Percentiles rank a stretch among this genome's conserved stretches.
These are phyloP conservation scores for Wickerhamiella dianesei DNA, from an alignment of 805 yeast genomes.

Conservation along the genomic window DNA sequence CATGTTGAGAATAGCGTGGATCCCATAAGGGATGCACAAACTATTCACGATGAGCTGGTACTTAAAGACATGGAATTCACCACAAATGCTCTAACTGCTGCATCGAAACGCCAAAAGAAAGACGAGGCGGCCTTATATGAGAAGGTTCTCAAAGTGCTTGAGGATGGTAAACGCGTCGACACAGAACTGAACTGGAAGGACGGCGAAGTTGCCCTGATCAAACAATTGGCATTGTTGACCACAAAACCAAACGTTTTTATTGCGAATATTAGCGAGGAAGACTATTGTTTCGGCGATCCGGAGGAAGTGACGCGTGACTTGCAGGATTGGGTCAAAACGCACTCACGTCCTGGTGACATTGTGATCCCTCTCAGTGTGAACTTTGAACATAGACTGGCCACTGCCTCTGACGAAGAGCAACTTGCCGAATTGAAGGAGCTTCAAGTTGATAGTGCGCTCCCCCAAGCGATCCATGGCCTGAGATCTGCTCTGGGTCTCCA, in stretches of 20 bases:
- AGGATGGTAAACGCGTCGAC: constrained; percentile 48
- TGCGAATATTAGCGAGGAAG: constrained; percentile 59
- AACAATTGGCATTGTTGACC: constrained; percentile 55
- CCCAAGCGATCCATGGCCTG: constrained; percentile 52
- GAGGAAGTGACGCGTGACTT: constrained; percentile 35
- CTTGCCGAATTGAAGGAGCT: constrained; percentile 21
- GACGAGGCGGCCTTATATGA: constrained; percentile 24
- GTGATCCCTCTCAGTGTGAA: constrained; percentile 61
- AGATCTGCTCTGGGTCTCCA: constrained; percentile 55
- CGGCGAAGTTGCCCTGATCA: constrained; percentile 31
- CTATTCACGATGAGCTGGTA: constrained; percentile 51
- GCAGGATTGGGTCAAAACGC: constrained; percentile 48
- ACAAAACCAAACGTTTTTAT: constrained; percentile 80
- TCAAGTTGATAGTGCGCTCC: constrained; percentile 36
- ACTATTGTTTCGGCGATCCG: constrained; percentile 39
- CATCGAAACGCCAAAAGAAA: constrained; percentile 29
- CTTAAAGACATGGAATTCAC: constrained; percentile 55
- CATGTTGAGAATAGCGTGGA: constrained; percentile 54
- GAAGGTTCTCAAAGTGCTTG: constrained; percentile 34
- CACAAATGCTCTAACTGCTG: constrained; percentile 41
- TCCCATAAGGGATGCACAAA: constrained; percentile 49
- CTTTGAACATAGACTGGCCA: constrained; percentile 48
- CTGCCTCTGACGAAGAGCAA: constrained; percentile 28
- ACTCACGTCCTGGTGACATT: constrained; percentile 48
- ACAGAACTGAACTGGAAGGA: constrained; percentile 39